Evolutionary conservation across 2,329 filamentous ascomycete genomes (phyloP), one percentile per base, ranked within the genome.

Genomic region (Alternaria sp.): DNA sequence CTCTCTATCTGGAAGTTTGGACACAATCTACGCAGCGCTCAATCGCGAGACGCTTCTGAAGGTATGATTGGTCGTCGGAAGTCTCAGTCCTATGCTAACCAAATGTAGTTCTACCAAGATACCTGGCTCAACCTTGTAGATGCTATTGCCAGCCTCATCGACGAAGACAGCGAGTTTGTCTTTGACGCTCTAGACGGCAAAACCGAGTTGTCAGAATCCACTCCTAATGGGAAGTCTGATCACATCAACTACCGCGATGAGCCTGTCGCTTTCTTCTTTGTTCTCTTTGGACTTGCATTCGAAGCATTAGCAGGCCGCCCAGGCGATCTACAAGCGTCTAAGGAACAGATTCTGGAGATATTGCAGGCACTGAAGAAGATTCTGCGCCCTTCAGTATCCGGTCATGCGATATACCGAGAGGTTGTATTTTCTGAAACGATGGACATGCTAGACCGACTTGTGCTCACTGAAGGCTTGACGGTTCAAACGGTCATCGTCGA

Each of bases 241-340:
- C 74, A 76, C 30, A 98, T 99, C 82, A 98, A 98, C 79, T 99
- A 99, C 78, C 92, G 96, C 51, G 95, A 98, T 75, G 96, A 99
- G 77, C 96, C 96, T 0, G 93, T 98, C 2, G 96, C 96, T 0
- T 99, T 99, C 85, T 99, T 99, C 84, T 99, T 99, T 74, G 95
- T 99, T 13, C 86, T 99, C 0, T 99, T 98, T 72, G 96, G 96
- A 11, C 90, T 99, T 61, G 93, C 95, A 0, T 98, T 99, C 71
- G 96, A 99, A 81, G 95, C 96, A 17, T 87, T 99, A 21, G 95
- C 95, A 8, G 93, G 93, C 7, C 89, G 93, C 50, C 90, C 91
- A 6, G 87, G 88, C 32, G 89, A 91, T 69, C 85, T 90, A 11
- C 85, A 93, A 28, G 90, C 89, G 5, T 89, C 89, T 0, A 90